Percentiles rank a stretch among this genome's conserved stretches.
Conservation (phyloP, 805 yeast species). For the Pichia insulana region DNA sequence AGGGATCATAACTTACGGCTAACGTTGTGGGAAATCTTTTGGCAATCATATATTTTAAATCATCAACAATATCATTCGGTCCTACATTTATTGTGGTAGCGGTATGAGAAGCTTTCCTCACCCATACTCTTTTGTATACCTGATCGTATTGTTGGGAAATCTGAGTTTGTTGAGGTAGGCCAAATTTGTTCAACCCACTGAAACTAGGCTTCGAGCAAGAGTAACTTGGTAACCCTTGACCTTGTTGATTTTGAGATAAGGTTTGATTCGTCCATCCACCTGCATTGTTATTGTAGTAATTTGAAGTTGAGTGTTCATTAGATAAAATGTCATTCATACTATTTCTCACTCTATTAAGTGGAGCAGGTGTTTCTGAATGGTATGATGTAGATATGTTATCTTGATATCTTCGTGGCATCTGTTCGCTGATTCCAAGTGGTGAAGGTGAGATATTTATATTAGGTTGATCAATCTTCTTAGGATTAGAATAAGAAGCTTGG, state of each 20-base stretch:
- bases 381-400: neutral
- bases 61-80: conserved; percentile 67
- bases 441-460: neutral
- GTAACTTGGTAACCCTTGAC: too few species aligned
- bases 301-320: too few species aligned
- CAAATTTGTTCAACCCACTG: neutral
- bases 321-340: too few species aligned
- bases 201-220: neutral
- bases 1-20: conserved; percentile 55
- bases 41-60: conserved; percentile 58
- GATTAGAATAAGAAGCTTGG: neutral
- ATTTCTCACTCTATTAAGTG: neutral
- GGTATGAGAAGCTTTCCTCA: conserved; percentile 37
- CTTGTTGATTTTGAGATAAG: too few species aligned
- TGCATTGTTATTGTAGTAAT: too few species aligned
- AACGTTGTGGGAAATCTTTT: conserved; percentile 60
- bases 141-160: neutral
- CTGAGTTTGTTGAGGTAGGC: neutral
- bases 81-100: conserved; percentile 66
- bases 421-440: neutral
- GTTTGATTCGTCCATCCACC: too few species aligned
- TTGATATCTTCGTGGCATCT: neutral
- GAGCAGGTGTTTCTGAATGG: neutral
- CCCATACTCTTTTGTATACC: conserved; percentile 41
- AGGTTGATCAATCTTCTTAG: too few species aligned